phyloP scores from a whole-genome alignment of 2,329 filamentous ascomycete genomes.

The Pseudocercospora musae region DNA sequence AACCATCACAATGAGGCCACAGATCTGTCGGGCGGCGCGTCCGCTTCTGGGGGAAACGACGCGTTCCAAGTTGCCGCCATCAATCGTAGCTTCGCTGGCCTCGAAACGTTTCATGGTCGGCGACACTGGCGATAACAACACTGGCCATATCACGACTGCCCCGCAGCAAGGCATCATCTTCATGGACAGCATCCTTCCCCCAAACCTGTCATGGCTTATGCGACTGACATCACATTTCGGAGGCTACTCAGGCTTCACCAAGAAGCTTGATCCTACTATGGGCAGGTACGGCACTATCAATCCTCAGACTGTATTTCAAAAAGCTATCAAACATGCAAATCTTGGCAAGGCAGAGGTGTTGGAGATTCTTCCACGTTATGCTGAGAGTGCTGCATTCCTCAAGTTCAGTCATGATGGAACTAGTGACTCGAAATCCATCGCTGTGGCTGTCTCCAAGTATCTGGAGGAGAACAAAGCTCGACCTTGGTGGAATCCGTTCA shows the following conservation, averaged over 20 bases:
- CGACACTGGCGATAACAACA: constrained; percentile 51
- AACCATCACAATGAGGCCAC: background rate
- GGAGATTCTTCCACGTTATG: constrained; percentile 77
- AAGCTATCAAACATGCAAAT: constrained; percentile 29
- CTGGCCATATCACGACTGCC: constrained; percentile 75
- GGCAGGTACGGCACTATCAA: constrained; percentile 49
- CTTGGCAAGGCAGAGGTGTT: constrained; percentile 60
- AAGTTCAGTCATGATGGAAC: constrained; percentile 65
- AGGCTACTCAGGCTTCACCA: constrained; percentile 15
- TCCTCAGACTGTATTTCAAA: constrained; percentile 53
- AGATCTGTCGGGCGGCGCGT: constrained; percentile 4
- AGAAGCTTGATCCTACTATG: constrained; percentile 14
- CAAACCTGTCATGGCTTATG: constrained; percentile 65
- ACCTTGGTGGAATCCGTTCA: constrained; percentile 87
- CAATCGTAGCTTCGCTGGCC: constrained; percentile 1
- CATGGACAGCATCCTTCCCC: constrained; percentile 86
- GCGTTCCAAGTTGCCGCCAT: background rate
- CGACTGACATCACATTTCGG: constrained; percentile 49
- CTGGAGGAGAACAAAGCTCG: constrained; percentile 69
- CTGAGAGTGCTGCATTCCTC: constrained; percentile 91
- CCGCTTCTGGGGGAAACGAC: constrained; percentile 1
- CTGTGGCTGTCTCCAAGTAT: constrained; percentile 59
- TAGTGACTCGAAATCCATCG: constrained; percentile 53
- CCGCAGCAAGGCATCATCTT: constrained; percentile 82
- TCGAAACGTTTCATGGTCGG: constrained; percentile 17